These are phyloP conservation scores for Lecanosticta acicola DNA, from an alignment of 2,329 filamentous ascomycete species.

Conservation along the genomic window DNA sequence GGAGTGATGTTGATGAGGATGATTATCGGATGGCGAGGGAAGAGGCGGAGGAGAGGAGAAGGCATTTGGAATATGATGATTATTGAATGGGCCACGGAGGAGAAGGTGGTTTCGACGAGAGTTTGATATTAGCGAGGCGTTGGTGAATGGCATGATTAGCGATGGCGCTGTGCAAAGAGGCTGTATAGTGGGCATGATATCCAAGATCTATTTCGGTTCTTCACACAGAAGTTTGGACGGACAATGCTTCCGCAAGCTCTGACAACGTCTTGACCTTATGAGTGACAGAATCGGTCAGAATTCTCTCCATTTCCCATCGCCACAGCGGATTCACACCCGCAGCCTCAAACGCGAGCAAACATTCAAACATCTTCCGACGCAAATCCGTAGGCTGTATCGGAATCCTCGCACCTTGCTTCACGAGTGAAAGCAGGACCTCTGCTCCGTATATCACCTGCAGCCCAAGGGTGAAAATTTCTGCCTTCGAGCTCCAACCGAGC, in stretches of 20 bases:
- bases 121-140: constrained; percentile 9
- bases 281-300: constrained; percentile 25
- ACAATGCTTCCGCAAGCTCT: neutral
- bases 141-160: constrained; percentile 1
- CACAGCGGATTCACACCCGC: constrained; percentile 34
- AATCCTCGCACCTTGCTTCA: constrained; percentile 13
- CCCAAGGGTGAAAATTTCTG: constrained; percentile 60
- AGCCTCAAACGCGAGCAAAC: constrained; percentile 22
- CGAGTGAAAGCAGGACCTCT: constrained; percentile 35
- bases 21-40: constrained; percentile 73
- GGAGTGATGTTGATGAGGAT: constrained; percentile 80
- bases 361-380: constrained; percentile 25
- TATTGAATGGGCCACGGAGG: constrained; percentile 9
- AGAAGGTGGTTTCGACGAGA: neutral
- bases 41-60: constrained; percentile 56
- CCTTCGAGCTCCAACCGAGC: constrained; percentile 62
- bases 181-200: neutral
- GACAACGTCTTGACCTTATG: constrained; percentile 10
- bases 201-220: neutral
- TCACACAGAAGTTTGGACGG: too few species aligned
- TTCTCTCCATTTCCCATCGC: constrained; percentile 32
- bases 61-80: constrained; percentile 41
- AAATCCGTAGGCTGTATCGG: constrained; percentile 23
- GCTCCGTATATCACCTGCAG: constrained; percentile 40
- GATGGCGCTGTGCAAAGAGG: neutral